phyloP scores from a whole-genome alignment of 306 rosid species.

The Rubus idaeus region DNA sequence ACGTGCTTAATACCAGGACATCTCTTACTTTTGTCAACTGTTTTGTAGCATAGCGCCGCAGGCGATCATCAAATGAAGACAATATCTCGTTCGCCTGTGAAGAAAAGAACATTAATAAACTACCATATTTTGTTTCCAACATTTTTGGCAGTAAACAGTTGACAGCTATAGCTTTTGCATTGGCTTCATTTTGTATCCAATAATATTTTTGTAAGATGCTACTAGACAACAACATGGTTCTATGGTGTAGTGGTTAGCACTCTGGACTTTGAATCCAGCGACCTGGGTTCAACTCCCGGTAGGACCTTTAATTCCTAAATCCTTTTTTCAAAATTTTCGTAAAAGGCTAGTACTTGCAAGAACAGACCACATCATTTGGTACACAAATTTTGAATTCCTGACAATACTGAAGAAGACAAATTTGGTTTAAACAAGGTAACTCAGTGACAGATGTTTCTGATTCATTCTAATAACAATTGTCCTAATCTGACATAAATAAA shows the following conservation, averaged over 20 bases:
- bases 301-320: background rate
- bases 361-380: background rate
- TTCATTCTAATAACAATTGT: too few species aligned
- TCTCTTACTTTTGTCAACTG: conserved; percentile 81
- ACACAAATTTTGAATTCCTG: too few species aligned
- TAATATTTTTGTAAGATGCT: background rate
- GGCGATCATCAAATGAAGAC: conserved; percentile 87
- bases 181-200: background rate
- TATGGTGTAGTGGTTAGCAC: conserved; percentile 10
- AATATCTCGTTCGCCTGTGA: conserved; percentile 88
- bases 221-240: background rate
- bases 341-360: background rate
- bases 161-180: background rate
- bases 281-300: conserved; percentile 10
- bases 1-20: background rate
- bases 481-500: too few species aligned
- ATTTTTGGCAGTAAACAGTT: background rate
- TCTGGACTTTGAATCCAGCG: conserved; percentile 5
- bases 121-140: conserved; percentile 18
- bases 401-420: too few species aligned
- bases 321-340: background rate
- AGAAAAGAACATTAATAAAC: conserved; percentile 31
- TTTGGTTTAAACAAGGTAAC: too few species aligned
- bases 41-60: conserved; percentile 75
- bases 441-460: too few species aligned